These are phyloP conservation scores for Alternaria viburni DNA, from an alignment of 2,329 filamentous ascomycete species.

Conservation along the genomic window DNA sequence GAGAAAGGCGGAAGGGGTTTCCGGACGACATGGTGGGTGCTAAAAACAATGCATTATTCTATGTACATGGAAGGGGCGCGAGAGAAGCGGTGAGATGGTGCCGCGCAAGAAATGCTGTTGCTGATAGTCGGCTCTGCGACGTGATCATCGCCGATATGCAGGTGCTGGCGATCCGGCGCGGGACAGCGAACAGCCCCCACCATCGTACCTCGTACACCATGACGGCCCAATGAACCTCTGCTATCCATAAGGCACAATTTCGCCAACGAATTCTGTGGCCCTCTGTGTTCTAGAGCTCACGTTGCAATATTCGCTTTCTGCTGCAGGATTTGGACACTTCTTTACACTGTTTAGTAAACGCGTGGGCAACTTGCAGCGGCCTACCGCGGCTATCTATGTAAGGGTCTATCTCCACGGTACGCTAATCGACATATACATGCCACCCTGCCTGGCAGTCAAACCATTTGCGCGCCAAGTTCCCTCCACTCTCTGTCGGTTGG, in stretches of 20 bases:
- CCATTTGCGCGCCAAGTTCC: slow-evolving; percentile 63
- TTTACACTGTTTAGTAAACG: not conserved
- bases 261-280: not conserved
- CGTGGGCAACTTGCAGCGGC: not conserved
- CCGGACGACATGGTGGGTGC: slow-evolving; percentile 47
- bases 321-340: not conserved
- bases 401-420: not conserved
- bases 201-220: slow-evolving; percentile 16
- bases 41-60: slow-evolving; percentile 49
- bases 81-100: slow-evolving; percentile 25
- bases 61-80: slow-evolving; percentile 42
- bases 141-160: slow-evolving; percentile 25
- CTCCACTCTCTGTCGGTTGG: slow-evolving; percentile 69
- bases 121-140: slow-evolving; percentile 26
- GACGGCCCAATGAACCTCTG: slow-evolving; percentile 2
- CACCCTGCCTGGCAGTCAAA: slow-evolving; percentile 62
- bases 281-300: not conserved
- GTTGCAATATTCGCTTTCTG: not conserved
- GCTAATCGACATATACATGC: slow-evolving; percentile 67
- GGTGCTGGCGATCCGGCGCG: slow-evolving; percentile 25
- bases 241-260: not conserved
- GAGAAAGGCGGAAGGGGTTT: slow-evolving; percentile 49
- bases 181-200: slow-evolving; percentile 31
- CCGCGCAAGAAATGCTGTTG: slow-evolving; percentile 25
- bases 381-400: not conserved